Evolutionary conservation across 352 stramenopile genomes (phyloP), one percentile per base, ranked within the genome.

Genomic region (Peronospora belbahrii): DNA sequence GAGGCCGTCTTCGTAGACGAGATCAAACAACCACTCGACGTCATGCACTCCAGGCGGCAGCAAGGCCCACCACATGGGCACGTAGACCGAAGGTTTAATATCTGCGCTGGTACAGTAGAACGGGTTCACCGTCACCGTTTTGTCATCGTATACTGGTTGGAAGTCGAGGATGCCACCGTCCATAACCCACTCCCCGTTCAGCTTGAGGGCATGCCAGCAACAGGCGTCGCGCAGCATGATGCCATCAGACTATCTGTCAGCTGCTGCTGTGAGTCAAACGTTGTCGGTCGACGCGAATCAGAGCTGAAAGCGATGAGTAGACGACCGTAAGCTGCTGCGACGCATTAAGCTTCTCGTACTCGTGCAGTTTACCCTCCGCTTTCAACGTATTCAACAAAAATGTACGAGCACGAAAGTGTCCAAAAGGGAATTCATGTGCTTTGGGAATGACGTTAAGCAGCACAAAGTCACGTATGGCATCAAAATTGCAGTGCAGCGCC

Each of bases 71-170:
- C 24, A 28, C 24, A 28, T 28, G 24, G 24, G 24, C 24, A 28
- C 24, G 24, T 28, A 28, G 6, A 81, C 74, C 30, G 78, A 93
- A 8, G 84, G 82, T 52, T 94, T 94, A 50, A 94, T 95, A 54
- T 94, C 83, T 4, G 82, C 80, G 13, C 70, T 61, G 8, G 77
- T 84, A 56, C 77, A 94, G 66, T 94, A 95, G 58, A 95, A 87
- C 18, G 82, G 80, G 34, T 76, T 92, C 24, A 94, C 59, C 0
- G 76, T 89, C 48, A 95, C 60, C 1, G 82, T 95, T 27, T 74
- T 67, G 7, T 53, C 61, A 41, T 89, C 73, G 34, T 79, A 70
- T 15, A 85, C 65, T 17, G 84, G 84, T 57, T 91, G 75, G 52
- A 94, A 90, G 55, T 87, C 78, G 17, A 89, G 72, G n/a, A 93